Conservation (phyloP, 495 filamentous ascomycete species). For the Cairneyella variabilis region DNA sequence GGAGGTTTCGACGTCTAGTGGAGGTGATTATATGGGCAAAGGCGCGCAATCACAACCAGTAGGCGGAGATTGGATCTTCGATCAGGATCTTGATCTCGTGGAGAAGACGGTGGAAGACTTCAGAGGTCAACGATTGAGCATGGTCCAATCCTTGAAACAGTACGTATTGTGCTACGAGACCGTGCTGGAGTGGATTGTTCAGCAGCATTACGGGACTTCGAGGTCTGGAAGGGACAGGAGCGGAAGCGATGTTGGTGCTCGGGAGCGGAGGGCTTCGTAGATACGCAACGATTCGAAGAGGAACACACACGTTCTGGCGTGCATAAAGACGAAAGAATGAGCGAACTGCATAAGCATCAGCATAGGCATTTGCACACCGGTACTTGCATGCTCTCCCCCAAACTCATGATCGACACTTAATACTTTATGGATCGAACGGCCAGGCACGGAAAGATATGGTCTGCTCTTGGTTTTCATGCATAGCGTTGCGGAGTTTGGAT, state of each 20-base stretch:
- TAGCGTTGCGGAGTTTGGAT: too few species aligned
- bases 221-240: slow-evolving; percentile 11
- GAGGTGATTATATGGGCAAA: slow-evolving; percentile 18
- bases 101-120: slow-evolving; percentile 87
- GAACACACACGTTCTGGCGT: too few species aligned
- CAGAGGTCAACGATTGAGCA: slow-evolving; percentile 80
- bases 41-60: not conserved
- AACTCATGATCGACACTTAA: too few species aligned
- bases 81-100: slow-evolving; percentile 70
- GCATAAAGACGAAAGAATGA: not conserved
- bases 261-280: not conserved
- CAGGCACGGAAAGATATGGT: too few species aligned
- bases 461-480: too few species aligned
- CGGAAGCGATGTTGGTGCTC: slow-evolving; percentile 15
- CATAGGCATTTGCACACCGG: slow-evolving; percentile 1
- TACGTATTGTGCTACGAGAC: slow-evolving; percentile 97
- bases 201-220: slow-evolving; percentile 15
- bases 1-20: slow-evolving; percentile 27
- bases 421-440: too few species aligned
- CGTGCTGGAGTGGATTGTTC: slow-evolving; percentile 76
- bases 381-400: too few species aligned
- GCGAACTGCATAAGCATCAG: not conserved
- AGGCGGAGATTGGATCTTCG: slow-evolving; percentile 38
- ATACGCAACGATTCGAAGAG: not conserved
- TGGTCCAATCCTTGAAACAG: slow-evolving; percentile 95